Evolutionary conservation across 139 green algal genomes (phyloP).

Genomic region (Medakamo hakoo): DNA sequence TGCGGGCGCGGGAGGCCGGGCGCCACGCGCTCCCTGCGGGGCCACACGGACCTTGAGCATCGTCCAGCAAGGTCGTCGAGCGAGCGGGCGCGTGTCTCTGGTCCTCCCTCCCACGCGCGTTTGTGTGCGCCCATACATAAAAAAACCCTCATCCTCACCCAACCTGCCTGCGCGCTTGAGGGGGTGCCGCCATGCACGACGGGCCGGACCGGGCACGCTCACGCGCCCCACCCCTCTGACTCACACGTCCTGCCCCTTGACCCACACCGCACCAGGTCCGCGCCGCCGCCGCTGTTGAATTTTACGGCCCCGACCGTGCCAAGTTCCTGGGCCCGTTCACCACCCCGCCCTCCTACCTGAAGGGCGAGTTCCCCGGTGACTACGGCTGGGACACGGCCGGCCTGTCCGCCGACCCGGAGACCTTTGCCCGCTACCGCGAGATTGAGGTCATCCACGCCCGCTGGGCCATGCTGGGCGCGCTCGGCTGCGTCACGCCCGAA

Average conservation of each 20-base stretch:
- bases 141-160: neutral
- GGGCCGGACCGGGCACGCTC: no score
- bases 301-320: constrained; percentile 25
- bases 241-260: neutral
- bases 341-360: constrained; percentile 42
- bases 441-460: constrained; percentile 92
- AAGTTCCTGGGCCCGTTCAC: constrained; percentile 67
- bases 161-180: no score
- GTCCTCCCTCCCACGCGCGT: no score
- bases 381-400: constrained; percentile 91
- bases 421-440: constrained; percentile 76
- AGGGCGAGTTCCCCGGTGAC: constrained; percentile 78
- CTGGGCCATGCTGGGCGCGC: constrained; percentile 91
- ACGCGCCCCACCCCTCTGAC: no score
- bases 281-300: neutral
- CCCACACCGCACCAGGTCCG: no score
- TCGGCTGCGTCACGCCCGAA: constrained; percentile 56
- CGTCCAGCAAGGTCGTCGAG: no score
- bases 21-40: no score
- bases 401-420: constrained; percentile 84
- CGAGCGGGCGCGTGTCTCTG: no score
- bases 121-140: neutral
- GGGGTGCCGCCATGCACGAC: no score
- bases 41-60: no score
- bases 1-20: no score